A percentile compares a stretch with the other conserved stretches of the same genome.
These are phyloP conservation scores for Fusarium oligoseptatum DNA, from an alignment of 2,329 filamentous ascomycete genomes.

Conservation along the genomic window DNA sequence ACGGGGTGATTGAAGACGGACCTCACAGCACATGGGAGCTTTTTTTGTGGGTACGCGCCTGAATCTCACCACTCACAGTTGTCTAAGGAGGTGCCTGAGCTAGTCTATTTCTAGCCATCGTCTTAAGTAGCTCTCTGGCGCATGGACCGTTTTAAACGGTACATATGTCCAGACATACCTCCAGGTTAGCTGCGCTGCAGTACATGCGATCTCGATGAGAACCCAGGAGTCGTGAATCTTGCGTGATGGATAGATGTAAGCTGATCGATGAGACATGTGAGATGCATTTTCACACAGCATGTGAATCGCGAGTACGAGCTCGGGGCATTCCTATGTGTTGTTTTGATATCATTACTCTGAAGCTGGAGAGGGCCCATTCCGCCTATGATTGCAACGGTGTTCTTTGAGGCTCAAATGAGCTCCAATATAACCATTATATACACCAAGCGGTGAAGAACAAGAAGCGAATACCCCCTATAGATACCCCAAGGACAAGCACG, in stretches of 20 bases:
- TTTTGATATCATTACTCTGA: background rate
- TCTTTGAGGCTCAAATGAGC: background rate
- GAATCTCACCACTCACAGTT: conserved; percentile 22
- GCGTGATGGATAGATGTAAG: background rate
- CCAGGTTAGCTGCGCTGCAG: background rate
- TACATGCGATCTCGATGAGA: conserved; percentile 25
- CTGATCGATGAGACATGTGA: background rate
- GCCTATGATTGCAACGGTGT: background rate
- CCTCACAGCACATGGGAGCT: conserved; percentile 42
- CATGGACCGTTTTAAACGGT: conserved; percentile 27
- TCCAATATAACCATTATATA: background rate
- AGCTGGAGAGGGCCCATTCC: background rate
- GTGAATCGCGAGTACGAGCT: background rate
- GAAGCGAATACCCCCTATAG: background rate
- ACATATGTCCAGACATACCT: background rate
- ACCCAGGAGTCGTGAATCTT: background rate
- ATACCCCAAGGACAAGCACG: background rate
- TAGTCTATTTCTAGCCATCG: conserved; percentile 12
- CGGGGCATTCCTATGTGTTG: background rate
- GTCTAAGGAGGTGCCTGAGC: conserved; percentile 14
- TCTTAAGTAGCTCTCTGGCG: background rate
- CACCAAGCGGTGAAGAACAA: background rate
- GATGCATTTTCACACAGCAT: background rate
- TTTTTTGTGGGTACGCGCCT: conserved; percentile 44
- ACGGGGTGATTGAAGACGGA: conserved; percentile 32